Conservation (phyloP, 768 basidiomycete genomes). For the Tricholomella constricta region DNA sequence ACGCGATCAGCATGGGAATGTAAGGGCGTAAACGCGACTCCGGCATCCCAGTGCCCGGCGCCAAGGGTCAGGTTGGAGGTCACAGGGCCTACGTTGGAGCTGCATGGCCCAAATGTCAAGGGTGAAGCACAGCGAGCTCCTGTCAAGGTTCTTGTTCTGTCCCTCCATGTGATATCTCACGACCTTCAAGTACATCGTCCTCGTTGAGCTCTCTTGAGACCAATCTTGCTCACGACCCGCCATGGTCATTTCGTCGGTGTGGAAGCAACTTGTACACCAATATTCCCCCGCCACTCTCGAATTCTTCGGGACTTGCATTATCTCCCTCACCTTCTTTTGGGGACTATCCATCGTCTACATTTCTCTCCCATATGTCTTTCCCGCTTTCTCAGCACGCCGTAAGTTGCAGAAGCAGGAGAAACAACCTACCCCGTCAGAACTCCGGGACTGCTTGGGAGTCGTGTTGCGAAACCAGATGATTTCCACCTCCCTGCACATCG, state of each 20-base stretch:
- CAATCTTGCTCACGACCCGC: not conserved
- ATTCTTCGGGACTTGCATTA: constrained; percentile 22
- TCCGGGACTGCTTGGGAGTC: constrained; percentile 23
- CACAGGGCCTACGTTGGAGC: no score
- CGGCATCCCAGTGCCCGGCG: no score
- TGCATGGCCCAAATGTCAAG: not conserved
- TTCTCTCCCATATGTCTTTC: constrained; percentile 22
- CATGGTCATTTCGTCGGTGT: not conserved
- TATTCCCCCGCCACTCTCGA: constrained; percentile 22
- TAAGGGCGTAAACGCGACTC: no score
- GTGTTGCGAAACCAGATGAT: constrained; percentile 27
- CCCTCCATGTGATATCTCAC: constrained; percentile 1
- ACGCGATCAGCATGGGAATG: no score
- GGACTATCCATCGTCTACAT: constrained; percentile 23
- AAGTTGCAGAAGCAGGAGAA: constrained; percentile 29
- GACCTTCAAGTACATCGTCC: not conserved
- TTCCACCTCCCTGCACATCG: constrained; percentile 21
- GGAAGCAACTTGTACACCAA: constrained; percentile 11
- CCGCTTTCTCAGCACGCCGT: constrained; percentile 24
- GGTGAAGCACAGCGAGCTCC: not conserved
- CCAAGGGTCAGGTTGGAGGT: no score
- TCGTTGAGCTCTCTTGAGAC: not conserved
- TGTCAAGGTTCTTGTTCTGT: not conserved
- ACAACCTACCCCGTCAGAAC: constrained; percentile 23
- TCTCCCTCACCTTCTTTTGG: constrained; percentile 29